phyloP scores from a whole-genome alignment of 441 rosid genomes.

The Syzygium malaccense region DNA sequence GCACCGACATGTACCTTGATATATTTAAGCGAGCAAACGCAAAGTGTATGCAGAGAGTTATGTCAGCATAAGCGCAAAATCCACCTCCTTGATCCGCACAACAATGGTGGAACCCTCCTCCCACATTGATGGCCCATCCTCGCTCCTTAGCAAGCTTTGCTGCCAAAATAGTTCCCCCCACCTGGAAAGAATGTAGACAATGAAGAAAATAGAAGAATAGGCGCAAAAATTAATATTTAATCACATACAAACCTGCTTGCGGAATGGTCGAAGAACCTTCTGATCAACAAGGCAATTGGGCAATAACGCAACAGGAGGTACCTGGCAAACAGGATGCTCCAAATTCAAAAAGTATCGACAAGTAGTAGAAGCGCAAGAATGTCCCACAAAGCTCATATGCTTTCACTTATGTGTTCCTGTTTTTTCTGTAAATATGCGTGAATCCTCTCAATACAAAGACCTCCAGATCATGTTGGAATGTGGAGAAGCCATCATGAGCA shows the following conservation, averaged over 20 bases:
- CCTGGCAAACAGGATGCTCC: constrained; percentile 26
- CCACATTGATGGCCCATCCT: constrained; percentile 94
- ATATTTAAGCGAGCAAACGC: constrained; percentile 62
- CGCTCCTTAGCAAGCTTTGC: constrained; percentile 82
- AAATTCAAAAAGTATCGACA: not conserved
- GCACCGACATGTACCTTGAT: constrained; percentile 43
- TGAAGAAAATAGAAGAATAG: not conserved
- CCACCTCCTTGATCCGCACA: constrained; percentile 77
- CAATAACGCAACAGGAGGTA: constrained; percentile 71
- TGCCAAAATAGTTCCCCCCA: constrained; percentile 88
- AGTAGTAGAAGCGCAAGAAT: not conserved
- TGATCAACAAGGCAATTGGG: constrained; percentile 75
- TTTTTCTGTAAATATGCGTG: not conserved
- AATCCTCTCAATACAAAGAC: not conserved
- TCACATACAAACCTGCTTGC: constrained; percentile 53
- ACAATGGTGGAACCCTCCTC: constrained; percentile 99
- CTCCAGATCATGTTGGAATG: not conserved
- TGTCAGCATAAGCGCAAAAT: constrained; percentile 91
- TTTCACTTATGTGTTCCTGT: not conserved
- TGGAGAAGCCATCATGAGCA: not conserved
- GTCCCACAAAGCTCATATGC: not conserved
- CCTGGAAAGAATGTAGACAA: constrained; percentile 31
- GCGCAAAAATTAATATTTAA: not conserved
- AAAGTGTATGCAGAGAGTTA: constrained; percentile 79
- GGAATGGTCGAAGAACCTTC: constrained; percentile 77